Conservation (phyloP, 805 yeast species). For the Sugiyamaella valdiviana region DNA sequence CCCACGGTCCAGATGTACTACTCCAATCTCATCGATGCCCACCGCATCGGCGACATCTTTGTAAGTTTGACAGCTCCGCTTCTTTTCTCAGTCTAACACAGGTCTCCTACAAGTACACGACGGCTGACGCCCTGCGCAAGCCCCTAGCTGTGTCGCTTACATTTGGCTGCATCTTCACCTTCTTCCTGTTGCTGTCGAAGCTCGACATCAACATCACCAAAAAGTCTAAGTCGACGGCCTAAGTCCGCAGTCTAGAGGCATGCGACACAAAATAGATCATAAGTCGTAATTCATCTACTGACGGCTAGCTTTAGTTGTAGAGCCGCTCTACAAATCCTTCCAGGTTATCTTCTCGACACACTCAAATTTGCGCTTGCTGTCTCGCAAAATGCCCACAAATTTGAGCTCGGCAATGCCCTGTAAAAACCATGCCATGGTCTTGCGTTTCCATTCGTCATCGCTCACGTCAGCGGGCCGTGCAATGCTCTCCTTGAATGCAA, state of each 20-base stretch:
- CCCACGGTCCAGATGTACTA: constrained; percentile 59
- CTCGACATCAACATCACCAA: constrained; percentile 38
- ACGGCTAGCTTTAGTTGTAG: background rate
- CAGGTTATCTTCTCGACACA: constrained; percentile 63
- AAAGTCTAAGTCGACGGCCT: background rate
- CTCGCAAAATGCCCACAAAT: constrained; percentile 61
- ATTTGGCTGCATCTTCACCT: constrained; percentile 55
- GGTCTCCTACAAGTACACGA: constrained; percentile 39
- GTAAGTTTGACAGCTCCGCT: constrained; percentile 44
- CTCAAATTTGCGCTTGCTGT: constrained; percentile 53
- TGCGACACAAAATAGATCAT: background rate
- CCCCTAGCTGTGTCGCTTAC: constrained; percentile 61
- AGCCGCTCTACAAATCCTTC: constrained; percentile 40
- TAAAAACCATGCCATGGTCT: constrained; percentile 64
- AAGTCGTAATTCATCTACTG: background rate
- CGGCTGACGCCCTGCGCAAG: constrained; percentile 49
- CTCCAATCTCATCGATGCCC: constrained; percentile 61
- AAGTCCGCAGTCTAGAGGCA: background rate
- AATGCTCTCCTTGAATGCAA: constrained; percentile 45
- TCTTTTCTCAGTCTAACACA: background rate
- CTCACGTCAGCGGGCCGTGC: constrained; percentile 22
- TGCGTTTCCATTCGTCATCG: constrained; percentile 52
- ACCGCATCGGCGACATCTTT: constrained; percentile 48
- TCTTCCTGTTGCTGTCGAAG: constrained; percentile 42
- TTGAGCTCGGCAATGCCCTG: constrained; percentile 68